Percentiles rank a stretch among this genome's conserved stretches.
Evolutionary conservation across 805 yeast genomes (phyloP).

Genomic region (Barnettozyma vustinii): DNA sequence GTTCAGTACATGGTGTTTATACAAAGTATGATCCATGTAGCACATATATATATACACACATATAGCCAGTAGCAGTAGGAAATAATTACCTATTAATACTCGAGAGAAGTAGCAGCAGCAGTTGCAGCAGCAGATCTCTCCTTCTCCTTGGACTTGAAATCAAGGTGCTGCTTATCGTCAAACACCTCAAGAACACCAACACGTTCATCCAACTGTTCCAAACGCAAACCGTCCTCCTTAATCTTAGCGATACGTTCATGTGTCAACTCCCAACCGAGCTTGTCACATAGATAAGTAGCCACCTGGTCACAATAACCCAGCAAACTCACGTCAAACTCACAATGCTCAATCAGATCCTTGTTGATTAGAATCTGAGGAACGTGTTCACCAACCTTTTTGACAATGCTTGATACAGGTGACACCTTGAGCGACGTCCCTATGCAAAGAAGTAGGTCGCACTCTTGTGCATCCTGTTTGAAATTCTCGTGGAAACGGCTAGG

Average conservation of each 20-base stretch:
- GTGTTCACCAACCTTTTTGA: conserved; percentile 62
- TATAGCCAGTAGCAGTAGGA: background rate
- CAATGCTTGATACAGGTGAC: conserved; percentile 86
- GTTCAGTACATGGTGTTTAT: background rate
- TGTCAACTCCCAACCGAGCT: conserved; percentile 54
- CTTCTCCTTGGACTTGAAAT: conserved; percentile 10
- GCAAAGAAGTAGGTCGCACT: conserved; percentile 76
- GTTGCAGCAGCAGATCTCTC: conserved; percentile 1
- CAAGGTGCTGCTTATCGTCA: conserved; percentile 22
- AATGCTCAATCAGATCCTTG: conserved; percentile 67
- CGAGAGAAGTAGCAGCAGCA: background rate
- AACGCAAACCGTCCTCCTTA: conserved; percentile 27
- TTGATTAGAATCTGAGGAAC: conserved; percentile 81
- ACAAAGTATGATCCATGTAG: background rate
- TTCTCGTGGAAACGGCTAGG: conserved; percentile 63
- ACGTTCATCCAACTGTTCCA: conserved; percentile 25
- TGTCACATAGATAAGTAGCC: conserved; percentile 56
- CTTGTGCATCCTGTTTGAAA: conserved; percentile 51
- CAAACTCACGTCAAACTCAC: conserved; percentile 72
- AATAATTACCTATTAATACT: background rate
- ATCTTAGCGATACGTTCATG: conserved; percentile 45
- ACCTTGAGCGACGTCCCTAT: conserved; percentile 91
- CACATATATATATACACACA: background rate
- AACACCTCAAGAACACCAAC: conserved; percentile 32
- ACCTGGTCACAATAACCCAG: conserved; percentile 83